Base-by-base conservation (phyloP, 2,329 filamentous ascomycete species). In the Drechslerella dactyloides region DNA sequence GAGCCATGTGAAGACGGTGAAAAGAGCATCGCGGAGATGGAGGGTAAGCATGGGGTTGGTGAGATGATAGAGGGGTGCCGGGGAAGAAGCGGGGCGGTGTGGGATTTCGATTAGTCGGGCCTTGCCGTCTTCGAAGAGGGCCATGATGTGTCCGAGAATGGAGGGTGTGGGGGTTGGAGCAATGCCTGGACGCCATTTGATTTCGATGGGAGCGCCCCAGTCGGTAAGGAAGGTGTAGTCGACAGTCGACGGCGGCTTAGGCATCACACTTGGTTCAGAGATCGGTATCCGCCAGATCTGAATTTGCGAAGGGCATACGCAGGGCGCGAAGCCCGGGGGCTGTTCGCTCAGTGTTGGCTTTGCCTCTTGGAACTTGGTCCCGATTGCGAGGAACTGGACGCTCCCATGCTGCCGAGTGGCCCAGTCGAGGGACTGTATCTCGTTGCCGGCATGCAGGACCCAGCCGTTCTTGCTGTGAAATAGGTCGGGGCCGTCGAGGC, bases 211-310 rank as follows among this genome's bases (percentile, higher is more conserved):
- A 17, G 80, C 78, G 8, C 82, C 83, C 81, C 83, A 84, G 33
- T 82, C 79, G 3, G 80, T 80, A 65, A 82, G 83, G 15, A 84
- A 75, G 0, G 82, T 80, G 15, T 81, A 73, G n/a, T 78, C 77
- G n/a, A 84, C 78, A 13, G 76, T 74, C 2, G 83, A 82, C 2
- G 77, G 54, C n/a, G 66, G 75, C 80, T 79, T 19, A 80, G 74
- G 5, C 66, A 76, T 30, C 76, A 77, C 3, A 66, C 62, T 64
- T 15, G 63, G 33, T 61, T 54, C 65, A 35, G 52, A 73, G 11
- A 78, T 77, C 2, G 78, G 77, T 55, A 84, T 81, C 23, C 80
- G 77, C 83, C 83, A 85, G 33, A 85, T 81, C 68, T 84, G 82
- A 8, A 85, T 80, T 1, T 80, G 80, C 0, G 81, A 79, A 15